Evolutionary conservation across 164 flowering plant species (phyloP), one percentile per base, ranked within the genome.

Genomic region (Taxillus chinensis): DNA sequence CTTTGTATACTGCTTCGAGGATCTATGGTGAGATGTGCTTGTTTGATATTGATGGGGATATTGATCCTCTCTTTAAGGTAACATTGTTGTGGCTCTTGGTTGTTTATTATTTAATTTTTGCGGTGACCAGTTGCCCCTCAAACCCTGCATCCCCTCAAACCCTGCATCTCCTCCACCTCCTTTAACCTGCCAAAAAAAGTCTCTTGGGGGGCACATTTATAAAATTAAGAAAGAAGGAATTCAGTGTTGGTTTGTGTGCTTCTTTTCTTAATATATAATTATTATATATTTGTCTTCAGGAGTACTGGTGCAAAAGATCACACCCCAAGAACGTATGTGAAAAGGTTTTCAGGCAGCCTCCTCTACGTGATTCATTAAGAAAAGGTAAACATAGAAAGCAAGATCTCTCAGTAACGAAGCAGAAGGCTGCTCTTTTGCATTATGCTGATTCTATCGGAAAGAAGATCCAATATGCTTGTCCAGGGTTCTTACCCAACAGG

Each of bases 41-140:
- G 91, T 93, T 93, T 83, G 91, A 93, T 69, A 85, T 90, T 69
- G 99, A 93, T 79, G 87, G 81, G 10, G 97, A 90, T 69, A 77
- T 93, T 65, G 83, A 90, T 80, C 90, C 99, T 61, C 80, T 93
- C 39, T 93, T 93, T 72, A 93, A 93, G 92, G 99, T 93, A 79
- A 70, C 45, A 8, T 1, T 57, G 3, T 51, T 50, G 46, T 39
- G 8, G 13, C 7, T 48, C 13, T 48, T 8, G 50, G 12, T 10
- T 0, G 11, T 16, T 57, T 38, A 6, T 13, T 9, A 48, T 39
- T 55, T 12, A 9, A 59, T 27, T 50, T 12, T 17, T 8, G 40
- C 17, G 10, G 39, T 16, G 46, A 43, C 10, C 46, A 6, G 10
- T 9, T 43, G 46, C 46, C 27, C 27, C 27, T 27, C 27, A 27